Conservation (phyloP, 225 moss, liverwort and hornwort genomes). For the Sphagnum tenellum region DNA sequence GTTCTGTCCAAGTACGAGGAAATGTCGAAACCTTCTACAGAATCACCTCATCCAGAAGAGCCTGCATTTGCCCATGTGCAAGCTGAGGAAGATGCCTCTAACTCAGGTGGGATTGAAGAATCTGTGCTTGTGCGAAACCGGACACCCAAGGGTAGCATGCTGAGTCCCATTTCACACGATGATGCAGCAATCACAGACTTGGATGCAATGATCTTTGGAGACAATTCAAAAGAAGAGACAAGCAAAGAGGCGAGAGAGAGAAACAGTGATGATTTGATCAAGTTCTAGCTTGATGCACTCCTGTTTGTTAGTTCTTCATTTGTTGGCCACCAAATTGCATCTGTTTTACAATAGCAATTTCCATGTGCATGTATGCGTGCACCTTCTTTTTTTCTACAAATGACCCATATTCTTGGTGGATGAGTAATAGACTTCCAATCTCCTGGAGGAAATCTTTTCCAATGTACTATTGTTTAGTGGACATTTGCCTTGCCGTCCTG, state of each 20-base stretch:
- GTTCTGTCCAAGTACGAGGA: conserved; percentile 68
- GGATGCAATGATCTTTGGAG: conserved; percentile 91
- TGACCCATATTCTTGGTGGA: no score
- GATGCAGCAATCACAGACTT: conserved; percentile 81
- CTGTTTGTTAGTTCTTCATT: no score
- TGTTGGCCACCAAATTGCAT: no score
- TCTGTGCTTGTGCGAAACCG: conserved; percentile 55
- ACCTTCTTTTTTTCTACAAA: no score
- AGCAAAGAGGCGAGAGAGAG: conserved; percentile 34
- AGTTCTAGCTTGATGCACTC: conserved; percentile 12
- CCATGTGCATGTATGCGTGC: no score
- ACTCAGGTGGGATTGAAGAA: conserved; percentile 40
- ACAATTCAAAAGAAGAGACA: conserved; percentile 9
- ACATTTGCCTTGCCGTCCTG: no score
- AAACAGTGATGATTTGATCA: conserved; percentile 28
- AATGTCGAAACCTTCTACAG: conserved; percentile 23
- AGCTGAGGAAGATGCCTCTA: conserved; percentile 75
- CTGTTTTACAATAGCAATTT: no score
- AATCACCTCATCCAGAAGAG: conserved; percentile 16
- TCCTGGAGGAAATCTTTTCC: no score
- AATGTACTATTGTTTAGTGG: no score
- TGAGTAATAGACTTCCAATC: no score
- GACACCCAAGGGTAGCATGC: conserved; percentile 22
- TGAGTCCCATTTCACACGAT: conserved; percentile 33
- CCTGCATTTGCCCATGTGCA: conserved; percentile 49